phyloP scores from a whole-genome alignment of 352 stramenopile genomes.

The Aphanomyces invadans region DNA sequence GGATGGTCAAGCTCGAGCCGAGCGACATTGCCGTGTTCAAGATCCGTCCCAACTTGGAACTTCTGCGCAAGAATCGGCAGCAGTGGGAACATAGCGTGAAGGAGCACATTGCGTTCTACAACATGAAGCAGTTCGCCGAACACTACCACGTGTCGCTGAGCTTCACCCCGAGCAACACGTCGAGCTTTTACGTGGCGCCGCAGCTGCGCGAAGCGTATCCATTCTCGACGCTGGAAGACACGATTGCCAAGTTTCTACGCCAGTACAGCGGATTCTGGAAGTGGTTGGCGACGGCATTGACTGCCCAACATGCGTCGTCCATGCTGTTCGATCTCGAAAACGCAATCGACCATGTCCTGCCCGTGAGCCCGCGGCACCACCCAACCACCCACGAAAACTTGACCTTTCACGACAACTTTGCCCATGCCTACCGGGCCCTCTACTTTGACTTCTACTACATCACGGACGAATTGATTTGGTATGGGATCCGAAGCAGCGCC shows the following conservation, averaged over 20 bases:
- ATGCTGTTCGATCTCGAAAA: constrained; percentile 21
- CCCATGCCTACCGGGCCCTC: constrained; percentile 48
- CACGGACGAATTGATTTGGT: constrained; percentile 83
- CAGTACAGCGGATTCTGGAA: constrained; percentile 24
- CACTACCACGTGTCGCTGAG: constrained; percentile 82
- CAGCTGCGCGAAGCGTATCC: constrained; percentile 79
- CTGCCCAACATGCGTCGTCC: constrained; percentile 67
- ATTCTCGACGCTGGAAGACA: constrained; percentile 78
- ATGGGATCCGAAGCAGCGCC: constrained; percentile 74
- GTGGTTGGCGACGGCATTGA: neutral
- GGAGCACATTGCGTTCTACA: constrained; percentile 83
- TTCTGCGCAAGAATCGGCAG: constrained; percentile 68
- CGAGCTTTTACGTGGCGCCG: constrained; percentile 76
- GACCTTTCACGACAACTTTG: constrained; percentile 2
- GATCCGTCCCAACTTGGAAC: constrained; percentile 55
- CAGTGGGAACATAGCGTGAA: constrained; percentile 84
- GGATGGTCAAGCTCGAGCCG: constrained; percentile 64
- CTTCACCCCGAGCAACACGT: constrained; percentile 78
- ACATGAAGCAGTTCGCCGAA: constrained; percentile 85
- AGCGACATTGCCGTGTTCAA: constrained; percentile 49
- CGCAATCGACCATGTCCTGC: constrained; percentile 18
- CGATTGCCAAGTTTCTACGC: constrained; percentile 83
- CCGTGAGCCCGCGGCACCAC: constrained; percentile 3
- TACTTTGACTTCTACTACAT: constrained; percentile 91
- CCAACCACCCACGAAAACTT: neutral